Base-by-base conservation (phyloP, 805 yeast genomes). In the Kodamaea lidongshanica region DNA sequence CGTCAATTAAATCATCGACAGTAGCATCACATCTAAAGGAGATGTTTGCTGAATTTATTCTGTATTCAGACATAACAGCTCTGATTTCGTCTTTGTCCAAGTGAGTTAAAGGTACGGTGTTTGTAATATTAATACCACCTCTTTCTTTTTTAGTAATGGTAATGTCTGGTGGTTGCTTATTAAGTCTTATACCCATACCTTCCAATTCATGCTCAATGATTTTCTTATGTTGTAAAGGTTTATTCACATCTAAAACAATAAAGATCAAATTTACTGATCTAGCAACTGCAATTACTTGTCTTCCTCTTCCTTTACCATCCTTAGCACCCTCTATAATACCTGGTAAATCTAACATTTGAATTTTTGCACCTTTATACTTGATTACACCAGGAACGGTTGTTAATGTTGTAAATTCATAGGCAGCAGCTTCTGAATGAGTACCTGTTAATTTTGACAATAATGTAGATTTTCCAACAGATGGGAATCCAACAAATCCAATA, bases 211-310 rank as follows among this genome's bases (percentile, higher is more conserved):
- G 77, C 61, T 92, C 99, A 38, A 92, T 87, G 50, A 92, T 81
- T 54, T 79, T 82, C 53, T 92, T 92, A 59, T 92, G 97, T 40
- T 82, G 88, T 46, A 92, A 69, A 4, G 98, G 98, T 54, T 92
- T 92, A 61, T 87, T 86, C 34, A 92, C 98, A 56, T 92, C 99
- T 50, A 92, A 66, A 3, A 92, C 95, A 52, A 92, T 84, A 57
- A 92, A 92, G 29, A 92, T 73, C 48, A 92, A 66, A 54, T 92
- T 88, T 55, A 96, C 94, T 3, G 96, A 86, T 60, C 98, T 75
- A n/a, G 97, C 97, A 37, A 92, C 98, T 2, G 98, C 98, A 61
- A 92, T 92, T 33, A 92, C 98, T 62, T 92, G 98, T 46, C 74
- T 80, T 70, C 94, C 94, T 70, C 94, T 72, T 63, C 94, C 94